phyloP scores from a whole-genome alignment of 1,284 basidiomycete species.

The Peniophora sp. region DNA sequence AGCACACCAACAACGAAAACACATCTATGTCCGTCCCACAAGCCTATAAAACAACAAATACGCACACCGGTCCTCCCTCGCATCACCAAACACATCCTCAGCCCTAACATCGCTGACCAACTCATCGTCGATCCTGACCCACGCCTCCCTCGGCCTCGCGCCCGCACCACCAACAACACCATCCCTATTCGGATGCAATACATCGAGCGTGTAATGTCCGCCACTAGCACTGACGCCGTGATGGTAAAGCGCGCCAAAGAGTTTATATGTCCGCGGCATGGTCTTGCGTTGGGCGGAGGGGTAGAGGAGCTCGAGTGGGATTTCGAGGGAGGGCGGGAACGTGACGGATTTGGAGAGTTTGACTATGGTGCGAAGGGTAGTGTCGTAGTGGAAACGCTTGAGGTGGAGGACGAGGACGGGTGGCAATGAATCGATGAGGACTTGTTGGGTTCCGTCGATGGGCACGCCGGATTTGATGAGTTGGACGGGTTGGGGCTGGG shows the following conservation, averaged over 20 bases:
- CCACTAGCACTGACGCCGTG: slow-evolving; percentile 88
- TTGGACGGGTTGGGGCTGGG: slow-evolving; percentile 77
- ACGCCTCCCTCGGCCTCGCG: slow-evolving; percentile 48
- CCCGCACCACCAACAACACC: slow-evolving; percentile 17
- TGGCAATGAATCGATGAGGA: slow-evolving; percentile 82
- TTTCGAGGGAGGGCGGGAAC: slow-evolving; percentile 74
- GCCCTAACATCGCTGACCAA: slow-evolving; percentile 70
- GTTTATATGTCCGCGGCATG: slow-evolving; percentile 60
- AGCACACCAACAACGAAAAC: background rate
- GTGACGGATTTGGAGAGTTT: slow-evolving; percentile 82
- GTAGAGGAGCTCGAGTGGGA: slow-evolving; percentile 66
- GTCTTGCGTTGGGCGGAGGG: slow-evolving; percentile 37
- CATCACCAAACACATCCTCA: slow-evolving; percentile 71
- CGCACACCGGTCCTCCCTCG: slow-evolving; percentile 66
- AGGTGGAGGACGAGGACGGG: slow-evolving; percentile 86
- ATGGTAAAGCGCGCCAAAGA: slow-evolving; percentile 93
- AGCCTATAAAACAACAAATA: slow-evolving; percentile 86
- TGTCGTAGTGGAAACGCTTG: slow-evolving; percentile 90
- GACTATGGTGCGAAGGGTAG: slow-evolving; percentile 67
- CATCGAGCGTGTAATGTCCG: slow-evolving; percentile 94
- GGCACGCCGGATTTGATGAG: slow-evolving; percentile 56
- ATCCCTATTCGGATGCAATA: slow-evolving; percentile 72
- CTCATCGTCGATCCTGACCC: slow-evolving; percentile 94
- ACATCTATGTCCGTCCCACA: slow-evolving; percentile 15
- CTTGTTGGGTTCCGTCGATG: slow-evolving; percentile 82